phyloP scores from a whole-genome alignment of 2,329 filamentous ascomycete genomes.

The Fusarium tricinctum region DNA sequence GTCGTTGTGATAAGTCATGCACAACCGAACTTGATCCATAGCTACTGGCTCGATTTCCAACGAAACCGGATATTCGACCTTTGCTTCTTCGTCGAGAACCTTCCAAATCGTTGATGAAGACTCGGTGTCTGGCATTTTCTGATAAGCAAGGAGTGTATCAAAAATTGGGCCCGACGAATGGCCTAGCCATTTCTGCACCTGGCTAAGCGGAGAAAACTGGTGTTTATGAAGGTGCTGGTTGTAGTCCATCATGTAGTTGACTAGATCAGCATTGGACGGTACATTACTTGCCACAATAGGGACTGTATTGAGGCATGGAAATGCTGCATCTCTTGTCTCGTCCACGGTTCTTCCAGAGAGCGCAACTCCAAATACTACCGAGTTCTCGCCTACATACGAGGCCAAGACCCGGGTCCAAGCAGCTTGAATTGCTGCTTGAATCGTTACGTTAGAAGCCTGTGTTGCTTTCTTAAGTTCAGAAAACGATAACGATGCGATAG shows the following conservation, averaged over 20 bases:
- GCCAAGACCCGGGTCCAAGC: slow-evolving; percentile 83
- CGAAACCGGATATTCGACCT: slow-evolving; percentile 83
- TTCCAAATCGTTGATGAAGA: slow-evolving; percentile 65
- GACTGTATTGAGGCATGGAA: slow-evolving; percentile 87
- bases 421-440: slow-evolving; percentile 82
- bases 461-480: slow-evolving; percentile 69
- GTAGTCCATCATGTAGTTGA: slow-evolving; percentile 74
- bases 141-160: slow-evolving; percentile 88
- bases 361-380: slow-evolving; percentile 83
- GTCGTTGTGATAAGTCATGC: slow-evolving; percentile 75
- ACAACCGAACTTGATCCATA: slow-evolving; percentile 67
- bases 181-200: slow-evolving; percentile 80
- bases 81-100: slow-evolving; percentile 74
- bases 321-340: slow-evolving; percentile 70
- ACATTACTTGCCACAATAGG: slow-evolving; percentile 75
- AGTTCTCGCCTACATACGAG: slow-evolving; percentile 80
- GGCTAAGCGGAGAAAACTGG: slow-evolving; percentile 78
- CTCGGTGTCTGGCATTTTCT: slow-evolving; percentile 65
- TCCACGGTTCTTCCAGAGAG: slow-evolving; percentile 80
- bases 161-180: slow-evolving; percentile 77
- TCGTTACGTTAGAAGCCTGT: slow-evolving; percentile 71
- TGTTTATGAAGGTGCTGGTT: slow-evolving; percentile 76
- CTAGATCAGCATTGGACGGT: slow-evolving; percentile 67
- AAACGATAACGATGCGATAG: slow-evolving; percentile 57
- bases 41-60: slow-evolving; percentile 77